Evolutionary conservation across 2,329 filamentous ascomycete species (phyloP).

Genomic region (Corniculantispora saksenae): DNA sequence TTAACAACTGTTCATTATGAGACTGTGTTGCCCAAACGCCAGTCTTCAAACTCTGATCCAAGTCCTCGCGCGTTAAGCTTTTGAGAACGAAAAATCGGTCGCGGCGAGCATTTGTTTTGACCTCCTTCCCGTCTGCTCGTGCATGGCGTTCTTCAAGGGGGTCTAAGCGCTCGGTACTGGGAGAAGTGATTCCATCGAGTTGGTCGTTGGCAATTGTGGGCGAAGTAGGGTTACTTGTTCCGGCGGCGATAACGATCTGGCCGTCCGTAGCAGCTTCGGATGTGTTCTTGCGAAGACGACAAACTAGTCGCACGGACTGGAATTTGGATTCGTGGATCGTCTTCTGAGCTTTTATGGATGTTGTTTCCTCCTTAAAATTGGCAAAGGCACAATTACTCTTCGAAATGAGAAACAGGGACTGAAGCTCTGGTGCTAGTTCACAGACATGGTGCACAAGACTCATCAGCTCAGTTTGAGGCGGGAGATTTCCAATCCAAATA

Average conservation of each 20-base stretch:
- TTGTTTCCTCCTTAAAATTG: constrained; percentile 82
- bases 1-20: constrained; percentile 85
- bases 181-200: background rate
- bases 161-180: background rate
- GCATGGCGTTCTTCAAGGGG: background rate
- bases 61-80: constrained; percentile 85
- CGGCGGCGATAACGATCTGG: constrained; percentile 1
- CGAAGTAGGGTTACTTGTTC: constrained; percentile 12
- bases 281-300: constrained; percentile 64
- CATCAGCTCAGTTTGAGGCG: constrained; percentile 78
- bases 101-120: constrained; percentile 35
- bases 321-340: constrained; percentile 91
- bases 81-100: constrained; percentile 93
- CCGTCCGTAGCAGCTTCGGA: constrained; percentile 1
- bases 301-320: constrained; percentile 81
- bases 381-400: constrained; percentile 98
- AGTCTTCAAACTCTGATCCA: constrained; percentile 84
- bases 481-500: constrained; percentile 93
- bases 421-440: constrained; percentile 72
- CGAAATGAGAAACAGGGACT: constrained; percentile 90
- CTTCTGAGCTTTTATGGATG: constrained; percentile 74
- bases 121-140: background rate
- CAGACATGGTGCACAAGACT: constrained; percentile 91
- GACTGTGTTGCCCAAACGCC: constrained; percentile 93
- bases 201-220: background rate